Conservation (phyloP, 1,284 basidiomycete genomes). For the Cystobasidium slooffiae region DNA sequence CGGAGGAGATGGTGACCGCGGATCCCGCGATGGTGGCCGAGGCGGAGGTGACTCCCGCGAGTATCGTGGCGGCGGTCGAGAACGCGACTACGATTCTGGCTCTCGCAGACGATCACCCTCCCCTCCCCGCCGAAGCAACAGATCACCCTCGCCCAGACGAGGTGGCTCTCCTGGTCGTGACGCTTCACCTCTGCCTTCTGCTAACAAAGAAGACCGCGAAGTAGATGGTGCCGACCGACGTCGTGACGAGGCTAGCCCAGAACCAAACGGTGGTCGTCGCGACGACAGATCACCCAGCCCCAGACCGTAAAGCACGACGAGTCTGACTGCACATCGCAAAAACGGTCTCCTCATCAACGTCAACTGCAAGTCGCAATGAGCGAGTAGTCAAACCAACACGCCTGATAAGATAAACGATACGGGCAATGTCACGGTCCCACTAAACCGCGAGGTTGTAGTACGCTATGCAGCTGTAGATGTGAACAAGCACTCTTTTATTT, state of each 20-base stretch:
- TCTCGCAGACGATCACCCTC: conserved; percentile 40
- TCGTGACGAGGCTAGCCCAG: conserved; percentile 35
- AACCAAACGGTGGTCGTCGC: conserved; percentile 12
- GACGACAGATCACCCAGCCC: conserved; percentile 31
- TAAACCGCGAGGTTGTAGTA: too few species aligned
- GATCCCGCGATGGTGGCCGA: neutral
- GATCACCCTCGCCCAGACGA: conserved; percentile 29
- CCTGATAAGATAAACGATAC: too few species aligned
- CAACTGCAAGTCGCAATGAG: too few species aligned
- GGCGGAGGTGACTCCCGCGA: conserved; percentile 28
- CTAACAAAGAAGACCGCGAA: conserved; percentile 29
- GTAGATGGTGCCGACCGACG: neutral
- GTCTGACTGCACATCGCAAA: too few species aligned
- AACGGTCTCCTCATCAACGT: too few species aligned
- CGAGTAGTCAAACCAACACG: too few species aligned
- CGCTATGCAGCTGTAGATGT: too few species aligned
- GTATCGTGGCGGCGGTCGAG: conserved; percentile 19
- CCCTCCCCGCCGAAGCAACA: conserved; percentile 17
- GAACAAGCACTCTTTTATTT: too few species aligned
- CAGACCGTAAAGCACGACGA: neutral
- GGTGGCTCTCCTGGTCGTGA: conserved; percentile 9
- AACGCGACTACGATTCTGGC: conserved; percentile 21
- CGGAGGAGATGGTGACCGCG: conserved; percentile 2
- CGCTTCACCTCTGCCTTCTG: conserved; percentile 13
- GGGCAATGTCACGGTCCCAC: too few species aligned